These are phyloP conservation scores for Arthrobotrys conoides DNA, from an alignment of 2,329 filamentous ascomycete genomes.

Conservation along the genomic window DNA sequence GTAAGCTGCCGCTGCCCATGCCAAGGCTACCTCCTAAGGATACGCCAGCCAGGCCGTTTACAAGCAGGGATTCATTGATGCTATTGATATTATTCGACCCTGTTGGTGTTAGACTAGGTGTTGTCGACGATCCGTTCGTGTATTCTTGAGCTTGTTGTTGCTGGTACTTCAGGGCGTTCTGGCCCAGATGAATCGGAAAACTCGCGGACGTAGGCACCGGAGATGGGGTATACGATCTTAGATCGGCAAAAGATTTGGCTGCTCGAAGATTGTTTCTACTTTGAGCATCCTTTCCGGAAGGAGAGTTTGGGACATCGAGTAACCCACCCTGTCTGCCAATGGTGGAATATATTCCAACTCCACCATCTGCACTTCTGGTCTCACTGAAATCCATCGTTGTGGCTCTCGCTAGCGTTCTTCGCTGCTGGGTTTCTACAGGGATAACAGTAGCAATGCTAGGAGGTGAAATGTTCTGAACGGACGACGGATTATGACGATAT, in stretches of 20 bases:
- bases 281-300: slow-evolving; percentile 72
- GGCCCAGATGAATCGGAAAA: slow-evolving; percentile 79
- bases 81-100: slow-evolving; percentile 67
- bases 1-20: slow-evolving; percentile 63
- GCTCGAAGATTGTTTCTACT: slow-evolving; percentile 85
- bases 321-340: slow-evolving; percentile 84
- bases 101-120: slow-evolving; percentile 77
- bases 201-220: slow-evolving; percentile 90
- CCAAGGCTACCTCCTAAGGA: slow-evolving; percentile 64
- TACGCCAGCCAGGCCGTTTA: slow-evolving; percentile 72
- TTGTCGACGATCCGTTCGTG: slow-evolving; percentile 74
- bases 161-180: slow-evolving; percentile 74
- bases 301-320: slow-evolving; percentile 89
- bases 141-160: slow-evolving; percentile 73
- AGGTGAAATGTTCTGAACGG: slow-evolving; percentile 68
- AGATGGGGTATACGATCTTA: slow-evolving; percentile 94
- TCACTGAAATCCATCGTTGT: slow-evolving; percentile 98
- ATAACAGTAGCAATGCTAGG: slow-evolving; percentile 75
- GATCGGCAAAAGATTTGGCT: slow-evolving; percentile 95
- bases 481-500: slow-evolving; percentile 68
- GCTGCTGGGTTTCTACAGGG: slow-evolving; percentile 81
- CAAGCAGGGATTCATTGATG: slow-evolving; percentile 74
- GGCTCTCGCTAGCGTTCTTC: slow-evolving; percentile 84
- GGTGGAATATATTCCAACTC: slow-evolving; percentile 79
- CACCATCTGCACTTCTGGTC: slow-evolving; percentile 77